These are phyloP conservation scores for Ophiobolus disseminans DNA, from an alignment of 2,329 filamentous ascomycete genomes.

Conservation along the genomic window DNA sequence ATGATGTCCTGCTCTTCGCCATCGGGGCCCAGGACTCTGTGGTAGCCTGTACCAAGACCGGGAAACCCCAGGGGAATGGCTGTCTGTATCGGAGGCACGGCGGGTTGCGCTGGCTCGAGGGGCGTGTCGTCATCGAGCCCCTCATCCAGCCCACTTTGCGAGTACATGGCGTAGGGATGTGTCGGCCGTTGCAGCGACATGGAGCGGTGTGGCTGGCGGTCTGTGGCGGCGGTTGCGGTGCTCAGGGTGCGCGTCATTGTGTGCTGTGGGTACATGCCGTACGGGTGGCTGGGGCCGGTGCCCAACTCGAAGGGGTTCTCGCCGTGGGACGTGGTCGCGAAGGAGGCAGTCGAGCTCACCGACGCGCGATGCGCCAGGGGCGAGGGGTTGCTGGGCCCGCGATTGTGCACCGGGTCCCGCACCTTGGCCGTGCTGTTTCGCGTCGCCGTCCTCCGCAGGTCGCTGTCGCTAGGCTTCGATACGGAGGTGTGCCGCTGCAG, in stretches of 20 bases:
- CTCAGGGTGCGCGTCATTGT: slow-evolving; percentile 64
- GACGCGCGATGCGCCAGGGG: slow-evolving; percentile 45
- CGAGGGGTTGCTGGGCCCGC: slow-evolving; percentile 31
- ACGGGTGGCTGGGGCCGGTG: slow-evolving; percentile 81
- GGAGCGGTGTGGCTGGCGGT: slow-evolving; percentile 63
- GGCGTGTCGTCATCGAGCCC: too few species aligned
- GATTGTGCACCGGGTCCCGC: slow-evolving; percentile 30
- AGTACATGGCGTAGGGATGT: slow-evolving; percentile 87
- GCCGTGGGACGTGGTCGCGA: slow-evolving; percentile 49
- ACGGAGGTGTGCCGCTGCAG: slow-evolving; percentile 33
- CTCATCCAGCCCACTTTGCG: slow-evolving; percentile 72
- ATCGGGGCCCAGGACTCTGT: slow-evolving; percentile 75
- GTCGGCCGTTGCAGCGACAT: slow-evolving; percentile 72
- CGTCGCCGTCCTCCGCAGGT: slow-evolving; percentile 43
- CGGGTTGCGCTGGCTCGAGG: slow-evolving; percentile 27
- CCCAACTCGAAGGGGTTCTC: slow-evolving; percentile 75
- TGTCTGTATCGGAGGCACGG: slow-evolving; percentile 50
- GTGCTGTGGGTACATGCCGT: slow-evolving; percentile 82
- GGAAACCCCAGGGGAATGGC: slow-evolving; percentile 77
- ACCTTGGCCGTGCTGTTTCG: slow-evolving; percentile 49
- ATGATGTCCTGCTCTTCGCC: slow-evolving; percentile 90
- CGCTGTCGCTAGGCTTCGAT: slow-evolving; percentile 26
- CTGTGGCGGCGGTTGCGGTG: slow-evolving; percentile 74
- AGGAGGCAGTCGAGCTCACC: slow-evolving; percentile 51
- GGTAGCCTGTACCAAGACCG: slow-evolving; percentile 70